Percentiles rank a stretch among this genome's conserved stretches.
phyloP scores from a whole-genome alignment of 768 basidiomycete species.

The Lentinula sp. region DNA sequence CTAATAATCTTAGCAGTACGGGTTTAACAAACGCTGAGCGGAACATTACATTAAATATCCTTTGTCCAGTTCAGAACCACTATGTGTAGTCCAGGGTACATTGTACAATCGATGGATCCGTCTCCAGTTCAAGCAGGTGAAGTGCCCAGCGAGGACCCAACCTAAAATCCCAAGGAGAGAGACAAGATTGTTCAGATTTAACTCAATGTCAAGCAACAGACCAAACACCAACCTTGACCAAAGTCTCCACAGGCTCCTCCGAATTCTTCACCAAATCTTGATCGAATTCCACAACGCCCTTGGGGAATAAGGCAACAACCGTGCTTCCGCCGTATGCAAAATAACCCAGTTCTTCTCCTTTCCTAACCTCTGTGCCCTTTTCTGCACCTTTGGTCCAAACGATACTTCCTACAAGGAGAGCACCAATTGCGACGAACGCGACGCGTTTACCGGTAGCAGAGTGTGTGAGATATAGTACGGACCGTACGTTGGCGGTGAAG shows the following conservation, averaged over 20 bases:
- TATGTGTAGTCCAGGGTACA: neutral
- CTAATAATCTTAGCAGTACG: neutral
- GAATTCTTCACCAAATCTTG: slow-evolving; percentile 56
- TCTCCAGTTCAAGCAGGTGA: neutral
- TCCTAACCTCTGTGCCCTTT: slow-evolving; percentile 37
- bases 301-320: slow-evolving; percentile 53
- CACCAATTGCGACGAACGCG: slow-evolving; percentile 73
- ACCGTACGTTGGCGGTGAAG: slow-evolving; percentile 58
- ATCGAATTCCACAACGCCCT: slow-evolving; percentile 49
- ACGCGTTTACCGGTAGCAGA: slow-evolving; percentile 37
- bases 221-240: slow-evolving; percentile 41
- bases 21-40: neutral
- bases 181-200: neutral
- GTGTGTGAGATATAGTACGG: slow-evolving; percentile 48
- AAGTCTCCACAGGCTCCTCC: slow-evolving; percentile 50
- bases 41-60: neutral
- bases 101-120: neutral
- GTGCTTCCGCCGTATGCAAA: slow-evolving; percentile 81
- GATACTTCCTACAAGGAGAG: slow-evolving; percentile 76
- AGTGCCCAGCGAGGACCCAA: neutral
- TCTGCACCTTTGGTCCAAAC: slow-evolving; percentile 51
- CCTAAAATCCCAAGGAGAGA: neutral
- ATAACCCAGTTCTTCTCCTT: slow-evolving; percentile 63
- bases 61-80: neutral
- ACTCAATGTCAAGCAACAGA: neutral